Evolutionary conservation across 129 eudicot genomes (phyloP).

Genomic region (Flaveria bidentis): DNA sequence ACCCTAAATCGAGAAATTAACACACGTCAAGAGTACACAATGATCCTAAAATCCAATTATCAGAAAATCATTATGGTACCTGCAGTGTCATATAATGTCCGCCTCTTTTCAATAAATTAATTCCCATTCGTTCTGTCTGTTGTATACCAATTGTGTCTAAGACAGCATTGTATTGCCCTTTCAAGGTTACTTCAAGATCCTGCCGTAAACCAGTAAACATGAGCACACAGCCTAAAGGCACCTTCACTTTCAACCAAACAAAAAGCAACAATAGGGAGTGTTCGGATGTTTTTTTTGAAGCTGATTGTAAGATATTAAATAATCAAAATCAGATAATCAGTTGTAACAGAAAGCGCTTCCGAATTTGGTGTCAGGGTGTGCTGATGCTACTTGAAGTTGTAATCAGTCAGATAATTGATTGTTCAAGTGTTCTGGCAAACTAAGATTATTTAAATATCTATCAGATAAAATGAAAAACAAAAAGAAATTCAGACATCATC

Average conservation of each 20-base stretch:
- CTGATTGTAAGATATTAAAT: conserved; percentile 2
- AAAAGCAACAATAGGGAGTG: background rate
- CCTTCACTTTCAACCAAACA: background rate
- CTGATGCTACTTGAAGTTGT: background rate
- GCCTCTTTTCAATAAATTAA: conserved; percentile 77
- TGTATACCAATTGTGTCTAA: conserved; percentile 89
- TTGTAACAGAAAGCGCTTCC: background rate
- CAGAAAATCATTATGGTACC: conserved; percentile 39
- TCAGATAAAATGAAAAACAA: too few species aligned
- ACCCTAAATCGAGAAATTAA: conserved; percentile 57
- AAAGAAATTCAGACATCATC: too few species aligned
- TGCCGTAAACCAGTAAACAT: conserved; percentile 32
- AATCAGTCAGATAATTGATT: background rate
- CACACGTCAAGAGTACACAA: background rate
- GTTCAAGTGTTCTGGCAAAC: background rate
- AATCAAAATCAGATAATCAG: background rate
- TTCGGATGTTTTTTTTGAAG: conserved; percentile 7
- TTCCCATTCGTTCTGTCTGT: conserved; percentile 75
- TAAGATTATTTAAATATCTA: background rate
- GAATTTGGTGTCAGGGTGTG: background rate
- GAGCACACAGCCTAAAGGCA: conserved; percentile 18
- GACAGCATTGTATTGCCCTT: conserved; percentile 90
- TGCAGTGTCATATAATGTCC: conserved; percentile 97
- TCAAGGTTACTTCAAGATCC: conserved; percentile 68
- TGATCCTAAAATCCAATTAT: background rate